Conservation (phyloP, 148 eudicot species). For the Simmondsia chinensis region DNA sequence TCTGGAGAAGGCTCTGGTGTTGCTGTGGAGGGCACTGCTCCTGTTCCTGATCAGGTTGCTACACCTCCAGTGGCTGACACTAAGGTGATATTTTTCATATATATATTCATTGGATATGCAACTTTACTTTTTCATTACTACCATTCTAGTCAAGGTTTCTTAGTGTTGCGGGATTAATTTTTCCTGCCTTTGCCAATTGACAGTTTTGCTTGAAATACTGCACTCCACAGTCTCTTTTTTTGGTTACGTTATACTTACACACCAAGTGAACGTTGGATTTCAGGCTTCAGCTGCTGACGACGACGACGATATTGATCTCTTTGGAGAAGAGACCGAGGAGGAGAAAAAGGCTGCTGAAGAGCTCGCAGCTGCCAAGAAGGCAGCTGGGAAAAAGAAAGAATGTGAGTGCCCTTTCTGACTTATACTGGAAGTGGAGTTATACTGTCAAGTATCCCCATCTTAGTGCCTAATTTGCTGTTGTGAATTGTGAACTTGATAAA, state of each 20-base stretch:
- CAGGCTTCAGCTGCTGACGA: slow-evolving; percentile 79
- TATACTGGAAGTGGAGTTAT: too few species aligned
- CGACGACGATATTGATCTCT: slow-evolving; percentile 81
- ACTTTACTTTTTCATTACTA: background rate
- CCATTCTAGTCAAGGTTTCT: too few species aligned
- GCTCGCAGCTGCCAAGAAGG: slow-evolving; percentile 67
- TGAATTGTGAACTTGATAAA: too few species aligned
- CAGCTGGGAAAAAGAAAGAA: slow-evolving; percentile 70
- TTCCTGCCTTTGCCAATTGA: too few species aligned
- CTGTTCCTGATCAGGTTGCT: slow-evolving; percentile 37
- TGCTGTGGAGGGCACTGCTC: slow-evolving; percentile 63
- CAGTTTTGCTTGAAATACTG: background rate
- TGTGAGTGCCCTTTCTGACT: too few species aligned
- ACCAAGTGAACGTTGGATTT: background rate
- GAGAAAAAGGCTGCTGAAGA: slow-evolving; percentile 90
- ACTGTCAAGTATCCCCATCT: too few species aligned
- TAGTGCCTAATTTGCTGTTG: too few species aligned
- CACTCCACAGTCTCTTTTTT: slow-evolving; percentile 2
- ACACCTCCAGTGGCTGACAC: slow-evolving; percentile 69
- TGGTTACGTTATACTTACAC: background rate
- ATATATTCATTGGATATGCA: background rate
- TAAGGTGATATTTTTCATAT: slow-evolving; percentile 28
- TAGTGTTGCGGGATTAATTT: too few species aligned
- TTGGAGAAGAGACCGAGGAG: slow-evolving; percentile 97
- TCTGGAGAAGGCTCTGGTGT: slow-evolving; percentile 83